Base-by-base conservation (phyloP, 352 stramenopile species). In the Elongisporangium prolatum region DNA sequence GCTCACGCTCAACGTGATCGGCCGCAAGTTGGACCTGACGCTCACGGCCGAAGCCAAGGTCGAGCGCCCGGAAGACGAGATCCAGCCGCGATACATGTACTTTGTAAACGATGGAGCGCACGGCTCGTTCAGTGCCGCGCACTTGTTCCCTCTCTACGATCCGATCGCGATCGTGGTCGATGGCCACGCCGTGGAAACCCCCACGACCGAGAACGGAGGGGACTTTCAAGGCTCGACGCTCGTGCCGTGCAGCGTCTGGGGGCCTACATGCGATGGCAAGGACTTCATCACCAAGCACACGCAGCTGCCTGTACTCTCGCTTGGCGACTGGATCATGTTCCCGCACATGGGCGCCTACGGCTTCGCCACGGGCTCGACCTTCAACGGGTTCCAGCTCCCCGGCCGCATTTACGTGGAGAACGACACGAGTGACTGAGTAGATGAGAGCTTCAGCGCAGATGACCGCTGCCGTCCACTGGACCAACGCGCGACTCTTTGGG, bases 1-100 rank as follows among this genome's bases (percentile, higher is more conserved):
- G 21, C 66, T 97, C 3, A 77, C 80, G 28, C 69, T 84, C n/a
- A 89, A 86, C 54, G 71, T 97, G 5, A 71, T 94, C 16, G 79
- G 72, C 52, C 67, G 83, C 47, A 82, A 77, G 54, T 21, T 65
- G 7, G 74, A 84, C 49, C 66, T 61, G 16, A 63, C 61, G 28
- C 62, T 81, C 20, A 67, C 57, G 16, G 60, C 57, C 14, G 18
- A 53, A 2, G 40, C 34, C 21, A 50, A 64, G 13, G 48, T 51
- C 2, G 64, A 75, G n/a, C 47, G 52, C 16, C 14, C 40, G 4
- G 54, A 62, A 11, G n/a, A 50, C 2, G 58, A 69, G n/a, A 2
- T 2, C 28, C 28, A 40, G 28, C 34, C 68, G 34, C 71, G 74
- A 20, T 84, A 70, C 63, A 77, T 86, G 72, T 84, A 84, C 65